Conservation (phyloP, 176 grass and related monocot species). For the Carex kokanica region DNA sequence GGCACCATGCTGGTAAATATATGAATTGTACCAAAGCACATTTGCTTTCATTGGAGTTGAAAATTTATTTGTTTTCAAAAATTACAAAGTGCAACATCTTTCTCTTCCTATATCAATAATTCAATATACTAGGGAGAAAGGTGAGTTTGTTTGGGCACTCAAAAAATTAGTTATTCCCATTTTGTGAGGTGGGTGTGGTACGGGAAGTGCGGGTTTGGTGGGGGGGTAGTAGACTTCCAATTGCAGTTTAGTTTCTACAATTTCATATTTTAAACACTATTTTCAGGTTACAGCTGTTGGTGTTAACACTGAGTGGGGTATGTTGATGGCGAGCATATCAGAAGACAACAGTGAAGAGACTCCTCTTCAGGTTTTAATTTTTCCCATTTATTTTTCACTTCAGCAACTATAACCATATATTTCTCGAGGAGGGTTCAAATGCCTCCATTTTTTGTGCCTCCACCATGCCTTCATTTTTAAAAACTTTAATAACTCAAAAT, state of each 20-base stretch:
- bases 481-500: too few relatives aligned
- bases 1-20: constrained; percentile 83
- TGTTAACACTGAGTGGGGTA: constrained; percentile 90
- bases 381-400: not conserved
- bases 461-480: too few relatives aligned
- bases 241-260: not conserved
- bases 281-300: constrained; percentile 85
- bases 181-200: not conserved
- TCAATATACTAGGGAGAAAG: not conserved
- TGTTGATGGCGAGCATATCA: constrained; percentile 97
- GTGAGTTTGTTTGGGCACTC: not conserved
- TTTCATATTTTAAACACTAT: constrained; percentile 24
- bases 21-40: not conserved
- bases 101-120: not conserved
- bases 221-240: not conserved
- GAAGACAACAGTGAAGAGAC: constrained; percentile 98
- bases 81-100: not conserved
- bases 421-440: too few relatives aligned
- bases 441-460: too few relatives aligned
- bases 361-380: constrained; percentile 71
- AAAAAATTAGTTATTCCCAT: not conserved
- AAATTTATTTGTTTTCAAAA: not conserved
- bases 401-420: not conserved
- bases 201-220: too few relatives aligned
- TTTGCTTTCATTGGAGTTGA: not conserved